Conservation (phyloP, 495 filamentous ascomycete species). For the Neurospora tetrasperma region DNA sequence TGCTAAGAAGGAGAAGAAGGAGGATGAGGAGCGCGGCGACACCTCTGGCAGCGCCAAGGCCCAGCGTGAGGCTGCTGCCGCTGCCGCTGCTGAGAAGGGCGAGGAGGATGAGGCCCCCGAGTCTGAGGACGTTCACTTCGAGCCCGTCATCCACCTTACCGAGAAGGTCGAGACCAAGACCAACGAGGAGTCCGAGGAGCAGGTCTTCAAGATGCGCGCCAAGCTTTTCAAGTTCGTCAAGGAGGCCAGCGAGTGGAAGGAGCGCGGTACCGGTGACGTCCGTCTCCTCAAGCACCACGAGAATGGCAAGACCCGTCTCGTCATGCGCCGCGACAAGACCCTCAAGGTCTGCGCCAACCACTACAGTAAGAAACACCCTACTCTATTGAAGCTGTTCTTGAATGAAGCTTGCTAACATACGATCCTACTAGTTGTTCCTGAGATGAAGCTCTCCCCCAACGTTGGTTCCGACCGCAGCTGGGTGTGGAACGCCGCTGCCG, state of each 20-base stretch:
- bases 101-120: conserved; percentile 63
- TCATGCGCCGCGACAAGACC: conserved; percentile 99
- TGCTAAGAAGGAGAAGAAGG: conserved; percentile 74
- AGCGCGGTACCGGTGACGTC: conserved; percentile 95
- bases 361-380: conserved; percentile 62
- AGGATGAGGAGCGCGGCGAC: conserved; percentile 60
- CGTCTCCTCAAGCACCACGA: conserved; percentile 96
- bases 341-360: conserved; percentile 99
- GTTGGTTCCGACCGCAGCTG: conserved; percentile 96
- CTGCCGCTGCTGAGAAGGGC: conserved; percentile 34
- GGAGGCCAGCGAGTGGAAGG: conserved; percentile 92
- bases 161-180: conserved; percentile 96
- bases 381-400: not conserved
- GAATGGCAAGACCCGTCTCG: conserved; percentile 92
- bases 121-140: conserved; percentile 89
- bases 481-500: conserved; percentile 98
- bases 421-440: conserved; percentile 68
- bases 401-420: conserved; percentile 2
- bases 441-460: conserved; percentile 97
- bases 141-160: conserved; percentile 87
- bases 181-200: conserved; percentile 96
- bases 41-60: conserved; percentile 80
- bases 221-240: conserved; percentile 98
- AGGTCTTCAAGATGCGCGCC: conserved; percentile 97
- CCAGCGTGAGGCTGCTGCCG: conserved; percentile 56